phyloP scores from a whole-genome alignment of 805 yeast species.

The Starmerella scarabaei region DNA sequence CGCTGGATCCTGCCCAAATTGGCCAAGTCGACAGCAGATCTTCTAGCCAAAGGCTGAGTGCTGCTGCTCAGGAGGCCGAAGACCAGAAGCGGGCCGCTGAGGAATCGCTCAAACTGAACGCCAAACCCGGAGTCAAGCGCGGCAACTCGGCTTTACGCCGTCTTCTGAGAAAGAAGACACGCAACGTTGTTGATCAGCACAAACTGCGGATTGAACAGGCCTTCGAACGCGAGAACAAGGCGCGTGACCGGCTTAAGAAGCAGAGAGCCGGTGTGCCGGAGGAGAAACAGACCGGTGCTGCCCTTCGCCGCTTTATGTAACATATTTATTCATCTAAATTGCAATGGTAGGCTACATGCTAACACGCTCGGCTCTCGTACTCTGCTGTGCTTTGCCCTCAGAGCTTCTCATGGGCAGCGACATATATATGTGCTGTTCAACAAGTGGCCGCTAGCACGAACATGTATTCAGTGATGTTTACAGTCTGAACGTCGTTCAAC shows the following conservation, averaged over 20 bases:
- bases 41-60: slow-evolving; percentile 46
- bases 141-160: slow-evolving; percentile 75
- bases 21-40: slow-evolving; percentile 74
- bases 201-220: slow-evolving; percentile 63
- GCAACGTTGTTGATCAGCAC: slow-evolving; percentile 77
- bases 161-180: slow-evolving; percentile 67
- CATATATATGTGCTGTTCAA: no score
- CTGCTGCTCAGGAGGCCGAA: slow-evolving; percentile 32
- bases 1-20: slow-evolving; percentile 75
- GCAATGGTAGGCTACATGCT: no score
- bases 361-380: no score
- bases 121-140: slow-evolving; percentile 59
- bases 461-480: no score
- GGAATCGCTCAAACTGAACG: slow-evolving; percentile 40
- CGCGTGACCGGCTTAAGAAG: slow-evolving; percentile 16
- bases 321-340: no score
- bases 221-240: slow-evolving; percentile 52
- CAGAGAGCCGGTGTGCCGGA: slow-evolving; percentile 15
- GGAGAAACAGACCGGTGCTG: slow-evolving; percentile 21
- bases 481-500: no score
- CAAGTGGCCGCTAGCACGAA: no score
- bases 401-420: no score
- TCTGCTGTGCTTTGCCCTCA: no score
- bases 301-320: slow-evolving; percentile 20
- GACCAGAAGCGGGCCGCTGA: slow-evolving; percentile 33